A percentile compares a stretch with the other conserved stretches of the same genome.
phyloP scores from a whole-genome alignment of 441 rosid species.

The Corymbia citriodora region DNA sequence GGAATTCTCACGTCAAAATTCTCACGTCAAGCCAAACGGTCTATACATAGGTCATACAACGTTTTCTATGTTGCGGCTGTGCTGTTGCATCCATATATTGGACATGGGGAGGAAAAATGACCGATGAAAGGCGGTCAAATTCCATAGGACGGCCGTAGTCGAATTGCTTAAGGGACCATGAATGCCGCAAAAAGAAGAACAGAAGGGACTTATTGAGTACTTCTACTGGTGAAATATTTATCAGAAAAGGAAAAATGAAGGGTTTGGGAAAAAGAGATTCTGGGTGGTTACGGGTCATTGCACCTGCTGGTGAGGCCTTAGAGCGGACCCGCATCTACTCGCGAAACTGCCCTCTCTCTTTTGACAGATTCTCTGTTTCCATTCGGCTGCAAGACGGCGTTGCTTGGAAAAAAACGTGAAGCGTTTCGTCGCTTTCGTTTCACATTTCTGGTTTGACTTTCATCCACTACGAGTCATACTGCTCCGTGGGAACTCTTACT shows the following conservation, averaged over 20 bases:
- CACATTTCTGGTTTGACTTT: background rate
- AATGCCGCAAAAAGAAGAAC: background rate
- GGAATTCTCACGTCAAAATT: background rate
- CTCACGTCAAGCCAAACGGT: background rate
- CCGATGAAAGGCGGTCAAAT: background rate
- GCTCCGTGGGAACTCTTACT: background rate
- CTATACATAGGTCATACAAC: background rate
- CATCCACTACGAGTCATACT: background rate
- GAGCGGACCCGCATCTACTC: background rate
- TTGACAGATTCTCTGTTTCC: background rate
- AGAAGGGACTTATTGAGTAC: background rate
- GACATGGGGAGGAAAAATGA: background rate
- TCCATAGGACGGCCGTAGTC: background rate
- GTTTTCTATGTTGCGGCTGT: background rate
- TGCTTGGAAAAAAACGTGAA: background rate
- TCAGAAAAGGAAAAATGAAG: no score
- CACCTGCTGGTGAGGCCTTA: background rate
- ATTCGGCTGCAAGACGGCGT: background rate
- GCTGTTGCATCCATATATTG: background rate
- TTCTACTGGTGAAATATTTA: background rate
- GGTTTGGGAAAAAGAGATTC: background rate
- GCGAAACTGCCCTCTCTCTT: background rate
- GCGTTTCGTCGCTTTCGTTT: background rate
- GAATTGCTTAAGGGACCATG: background rate
- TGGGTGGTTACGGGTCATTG: background rate